Conservation (phyloP, 2,329 filamentous ascomycete species). For the Cyphellophora attinorum region DNA sequence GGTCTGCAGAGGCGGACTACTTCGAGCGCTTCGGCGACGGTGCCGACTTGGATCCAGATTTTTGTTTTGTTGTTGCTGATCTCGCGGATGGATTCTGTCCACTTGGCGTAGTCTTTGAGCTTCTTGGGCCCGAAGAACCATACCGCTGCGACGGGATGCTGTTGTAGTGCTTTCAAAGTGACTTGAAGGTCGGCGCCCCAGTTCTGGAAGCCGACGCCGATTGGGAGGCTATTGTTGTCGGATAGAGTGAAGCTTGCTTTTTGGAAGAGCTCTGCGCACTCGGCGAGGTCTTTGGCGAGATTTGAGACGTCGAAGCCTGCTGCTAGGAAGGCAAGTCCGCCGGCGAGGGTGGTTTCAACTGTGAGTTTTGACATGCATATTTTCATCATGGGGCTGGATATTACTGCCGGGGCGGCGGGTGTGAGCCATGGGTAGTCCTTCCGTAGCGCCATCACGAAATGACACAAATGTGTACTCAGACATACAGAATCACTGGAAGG, state of each 20-base stretch:
- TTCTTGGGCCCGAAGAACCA: slow-evolving; percentile 30
- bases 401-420: slow-evolving; percentile 42
- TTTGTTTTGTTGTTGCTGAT: slow-evolving; percentile 30
- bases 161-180: slow-evolving; percentile 21
- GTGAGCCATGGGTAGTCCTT: slow-evolving; percentile 50
- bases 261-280: slow-evolving; percentile 20
- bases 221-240: slow-evolving; percentile 21
- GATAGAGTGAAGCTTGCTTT: slow-evolving; percentile 7
- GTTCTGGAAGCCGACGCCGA: slow-evolving; percentile 31
- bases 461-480: no score
- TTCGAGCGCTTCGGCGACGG: slow-evolving; percentile 37
- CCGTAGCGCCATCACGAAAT: neutral
- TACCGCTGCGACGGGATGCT: slow-evolving; percentile 26
- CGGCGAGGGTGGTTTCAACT: slow-evolving; percentile 48
- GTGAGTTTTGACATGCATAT: slow-evolving; percentile 49
- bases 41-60: slow-evolving; percentile 46
- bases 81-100: slow-evolving; percentile 35
- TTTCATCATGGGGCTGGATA: slow-evolving; percentile 59
- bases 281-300: slow-evolving; percentile 22
- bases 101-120: slow-evolving; percentile 28
- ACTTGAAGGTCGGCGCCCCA: slow-evolving; percentile 25
- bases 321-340: slow-evolving; percentile 46
- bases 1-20: slow-evolving; percentile 28
- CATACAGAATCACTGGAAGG: no score
- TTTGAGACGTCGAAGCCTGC: slow-evolving; percentile 42